Evolutionary conservation across 257 asterid genomes (phyloP).

Genomic region (Solanum rostratum): DNA sequence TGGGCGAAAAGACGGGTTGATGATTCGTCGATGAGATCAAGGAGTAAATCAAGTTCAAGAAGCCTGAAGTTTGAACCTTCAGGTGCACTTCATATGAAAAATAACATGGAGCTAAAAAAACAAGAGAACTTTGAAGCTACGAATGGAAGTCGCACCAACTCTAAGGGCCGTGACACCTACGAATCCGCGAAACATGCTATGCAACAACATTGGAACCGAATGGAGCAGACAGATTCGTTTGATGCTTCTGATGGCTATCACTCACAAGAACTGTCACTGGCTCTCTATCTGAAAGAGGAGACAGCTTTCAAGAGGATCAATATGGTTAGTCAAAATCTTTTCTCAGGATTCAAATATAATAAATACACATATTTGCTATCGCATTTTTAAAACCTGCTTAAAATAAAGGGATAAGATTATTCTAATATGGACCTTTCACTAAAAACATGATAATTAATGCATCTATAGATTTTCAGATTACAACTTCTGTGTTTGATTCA

Average conservation of each 20-base stretch:
- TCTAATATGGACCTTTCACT: not conserved
- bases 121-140: constrained; percentile 36
- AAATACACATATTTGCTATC: not conserved
- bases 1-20: constrained; percentile 72
- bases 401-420: not conserved
- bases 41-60: constrained; percentile 83
- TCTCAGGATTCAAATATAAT: not conserved
- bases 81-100: constrained; percentile 36
- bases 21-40: constrained; percentile 56
- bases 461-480: not conserved
- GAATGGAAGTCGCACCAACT: constrained; percentile 17
- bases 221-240: constrained; percentile 65
- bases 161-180: constrained; percentile 34
- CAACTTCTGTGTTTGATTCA: not conserved
- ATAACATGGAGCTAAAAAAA: constrained; percentile 35
- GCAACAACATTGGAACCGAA: constrained; percentile 66
- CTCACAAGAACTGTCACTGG: constrained; percentile 75
- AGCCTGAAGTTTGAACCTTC: constrained; percentile 75
- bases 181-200: constrained; percentile 33
- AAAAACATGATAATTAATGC: not conserved
- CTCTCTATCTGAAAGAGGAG: constrained; percentile 60
- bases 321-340: constrained; percentile 32
- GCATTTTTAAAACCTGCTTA: not conserved
- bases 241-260: constrained; percentile 74
- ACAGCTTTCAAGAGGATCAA: constrained; percentile 44